Percentiles rank a stretch among this genome's conserved stretches.
phyloP scores from a whole-genome alignment of 2,329 filamentous ascomycete species.

The Gnomoniopsis smithogilvyi region DNA sequence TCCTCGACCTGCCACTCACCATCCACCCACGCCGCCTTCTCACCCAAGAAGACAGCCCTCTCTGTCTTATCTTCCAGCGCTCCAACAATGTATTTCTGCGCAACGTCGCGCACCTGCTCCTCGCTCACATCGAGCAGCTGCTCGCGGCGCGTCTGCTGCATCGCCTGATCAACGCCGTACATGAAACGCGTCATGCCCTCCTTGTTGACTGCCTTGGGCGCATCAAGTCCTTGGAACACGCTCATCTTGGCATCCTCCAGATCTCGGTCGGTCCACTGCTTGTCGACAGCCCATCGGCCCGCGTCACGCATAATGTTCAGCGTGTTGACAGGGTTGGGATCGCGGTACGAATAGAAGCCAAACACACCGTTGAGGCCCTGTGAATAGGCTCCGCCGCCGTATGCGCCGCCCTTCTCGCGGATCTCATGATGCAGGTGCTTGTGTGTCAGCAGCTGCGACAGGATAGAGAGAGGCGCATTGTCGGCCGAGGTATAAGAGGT shows the following conservation, averaged over 20 bases:
- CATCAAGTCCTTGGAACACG: conserved; percentile 89
- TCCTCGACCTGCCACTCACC: conserved; percentile 71
- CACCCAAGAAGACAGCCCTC: conserved; percentile 72
- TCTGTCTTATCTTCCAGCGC: conserved; percentile 57
- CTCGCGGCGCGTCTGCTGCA: conserved; percentile 82
- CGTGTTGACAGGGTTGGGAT: conserved; percentile 85
- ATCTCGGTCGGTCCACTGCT: conserved; percentile 77
- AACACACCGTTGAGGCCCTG: conserved; percentile 80
- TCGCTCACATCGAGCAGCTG: conserved; percentile 82
- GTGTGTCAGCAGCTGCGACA: conserved; percentile 90
- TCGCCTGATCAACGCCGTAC: conserved; percentile 79
- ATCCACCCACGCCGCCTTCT: conserved; percentile 77
- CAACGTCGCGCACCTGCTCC: conserved; percentile 75
- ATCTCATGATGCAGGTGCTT: conserved; percentile 97
- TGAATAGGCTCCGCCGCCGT: conserved; percentile 86
- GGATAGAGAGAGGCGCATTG: conserved; percentile 78
- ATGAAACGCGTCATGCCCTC: conserved; percentile 87
- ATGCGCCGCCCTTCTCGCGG: conserved; percentile 94
- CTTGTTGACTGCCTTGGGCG: conserved; percentile 78
- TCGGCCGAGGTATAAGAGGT: conserved; percentile 75
- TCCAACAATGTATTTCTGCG: conserved; percentile 77
- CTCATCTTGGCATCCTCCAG: conserved; percentile 95
- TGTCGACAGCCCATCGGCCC: conserved; percentile 78
- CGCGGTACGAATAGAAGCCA: conserved; percentile 93
- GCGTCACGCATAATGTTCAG: conserved; percentile 80